These are phyloP conservation scores for Fusarium sp. DNA, from an alignment of 2,329 filamentous ascomycete genomes.

Conservation along the genomic window DNA sequence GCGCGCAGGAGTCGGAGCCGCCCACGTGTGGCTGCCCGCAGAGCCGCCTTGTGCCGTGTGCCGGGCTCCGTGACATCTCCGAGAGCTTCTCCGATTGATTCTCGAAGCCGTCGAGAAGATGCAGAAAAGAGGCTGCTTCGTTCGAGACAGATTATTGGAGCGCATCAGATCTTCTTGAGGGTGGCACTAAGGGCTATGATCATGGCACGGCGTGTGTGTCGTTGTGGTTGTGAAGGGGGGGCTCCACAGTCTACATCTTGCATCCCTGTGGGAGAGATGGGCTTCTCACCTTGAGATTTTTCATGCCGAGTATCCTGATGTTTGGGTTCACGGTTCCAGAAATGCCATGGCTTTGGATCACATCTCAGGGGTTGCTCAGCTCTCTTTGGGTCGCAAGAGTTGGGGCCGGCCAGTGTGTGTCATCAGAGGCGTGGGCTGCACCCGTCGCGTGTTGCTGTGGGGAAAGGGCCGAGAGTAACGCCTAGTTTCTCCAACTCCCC, in stretches of 20 bases:
- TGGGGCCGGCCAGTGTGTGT: conserved; percentile 9
- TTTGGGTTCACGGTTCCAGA: neutral
- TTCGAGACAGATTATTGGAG: conserved; percentile 32
- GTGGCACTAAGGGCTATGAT: conserved; percentile 21
- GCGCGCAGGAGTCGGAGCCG: neutral
- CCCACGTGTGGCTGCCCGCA: neutral
- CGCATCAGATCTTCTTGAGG: conserved; percentile 22
- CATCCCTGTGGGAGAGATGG: neutral
- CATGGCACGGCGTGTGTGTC: conserved; percentile 2
- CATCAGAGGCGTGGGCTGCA: conserved; percentile 15
- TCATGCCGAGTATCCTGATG: conserved; percentile 4
- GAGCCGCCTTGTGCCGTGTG: conserved; percentile 2
- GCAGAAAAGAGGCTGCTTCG: neutral
- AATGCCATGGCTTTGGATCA: neutral
- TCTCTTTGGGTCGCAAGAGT: conserved; percentile 1
- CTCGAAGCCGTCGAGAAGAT: conserved; percentile 14
- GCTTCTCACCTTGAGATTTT: neutral
- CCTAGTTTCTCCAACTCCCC: conserved; percentile 25
- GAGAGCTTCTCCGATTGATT: neutral
- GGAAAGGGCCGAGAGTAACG: conserved; percentile 39
- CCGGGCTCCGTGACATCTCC: neutral
- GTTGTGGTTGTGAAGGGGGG: neutral
- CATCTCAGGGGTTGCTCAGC: neutral
- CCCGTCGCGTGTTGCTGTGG: conserved; percentile 32
- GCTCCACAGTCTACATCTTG: conserved; percentile 4